Evolutionary conservation across 345 rosid species (phyloP).

Genomic region (Aegle marmelos): DNA sequence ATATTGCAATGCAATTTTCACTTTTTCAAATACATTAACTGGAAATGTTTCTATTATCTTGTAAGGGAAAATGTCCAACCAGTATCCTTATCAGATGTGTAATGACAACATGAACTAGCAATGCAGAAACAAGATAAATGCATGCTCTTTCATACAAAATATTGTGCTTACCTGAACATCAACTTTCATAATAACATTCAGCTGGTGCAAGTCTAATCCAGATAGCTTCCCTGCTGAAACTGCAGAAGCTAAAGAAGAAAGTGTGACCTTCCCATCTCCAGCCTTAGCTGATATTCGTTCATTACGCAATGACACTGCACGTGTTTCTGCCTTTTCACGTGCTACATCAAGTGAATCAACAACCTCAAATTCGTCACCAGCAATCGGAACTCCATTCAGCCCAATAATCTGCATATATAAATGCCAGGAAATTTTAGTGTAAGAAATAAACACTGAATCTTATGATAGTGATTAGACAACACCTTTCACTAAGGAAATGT

Average conservation of each 20-base stretch:
- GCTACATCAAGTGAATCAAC: slow-evolving; percentile 80
- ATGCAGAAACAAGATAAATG: not conserved
- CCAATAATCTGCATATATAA: slow-evolving; percentile 71
- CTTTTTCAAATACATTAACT: not conserved
- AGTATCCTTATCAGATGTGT: not conserved
- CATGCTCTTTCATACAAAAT: not conserved
- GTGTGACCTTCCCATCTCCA: slow-evolving; percentile 94
- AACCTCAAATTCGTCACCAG: slow-evolving; percentile 96
- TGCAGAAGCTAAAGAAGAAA: slow-evolving; percentile 94
- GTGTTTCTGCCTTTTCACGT: slow-evolving; percentile 76
- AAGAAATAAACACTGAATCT: not conserved
- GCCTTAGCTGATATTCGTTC: slow-evolving; percentile 90
- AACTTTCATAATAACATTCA: slow-evolving; percentile 87
- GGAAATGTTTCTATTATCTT: not conserved
- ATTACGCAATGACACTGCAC: slow-evolving; percentile 64
- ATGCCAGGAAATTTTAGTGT: slow-evolving; percentile 12
- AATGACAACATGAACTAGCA: slow-evolving; percentile 6
- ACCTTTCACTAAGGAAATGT: not conserved
- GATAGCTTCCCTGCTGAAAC: slow-evolving; percentile 75
- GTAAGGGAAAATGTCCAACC: not conserved
- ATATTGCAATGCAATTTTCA: not conserved
- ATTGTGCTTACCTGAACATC: slow-evolving; percentile 77
- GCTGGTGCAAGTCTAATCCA: slow-evolving; percentile 93
- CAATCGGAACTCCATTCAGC: slow-evolving; percentile 72
- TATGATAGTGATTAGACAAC: not conserved